Percentiles rank a stretch among this genome's conserved stretches.
phyloP scores from a whole-genome alignment of 805 yeast genomes.

The Cyberlindnera japonica region DNA sequence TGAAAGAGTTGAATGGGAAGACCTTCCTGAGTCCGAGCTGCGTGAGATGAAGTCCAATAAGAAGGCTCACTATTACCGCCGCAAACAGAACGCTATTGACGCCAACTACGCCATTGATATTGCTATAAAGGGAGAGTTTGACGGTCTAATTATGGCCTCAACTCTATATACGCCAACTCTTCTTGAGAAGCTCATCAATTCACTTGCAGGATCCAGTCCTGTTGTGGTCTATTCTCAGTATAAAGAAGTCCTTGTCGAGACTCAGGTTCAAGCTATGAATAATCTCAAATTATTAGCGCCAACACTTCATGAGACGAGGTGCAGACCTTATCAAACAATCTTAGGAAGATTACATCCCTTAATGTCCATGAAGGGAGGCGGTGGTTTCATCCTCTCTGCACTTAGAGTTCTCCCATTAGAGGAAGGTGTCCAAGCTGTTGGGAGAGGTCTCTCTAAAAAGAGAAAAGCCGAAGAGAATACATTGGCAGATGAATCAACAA shows the following conservation, averaged over 20 bases:
- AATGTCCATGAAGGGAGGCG: slow-evolving; percentile 91
- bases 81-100: slow-evolving; percentile 53
- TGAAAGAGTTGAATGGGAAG: slow-evolving; percentile 43
- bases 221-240: slow-evolving; percentile 76
- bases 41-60: slow-evolving; percentile 54
- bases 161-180: slow-evolving; percentile 67
- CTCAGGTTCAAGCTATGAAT: slow-evolving; percentile 61
- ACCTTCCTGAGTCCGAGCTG: slow-evolving; percentile 49
- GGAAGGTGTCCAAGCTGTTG: slow-evolving; percentile 63
- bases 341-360: slow-evolving; percentile 93
- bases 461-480: slow-evolving; percentile 28
- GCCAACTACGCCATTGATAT: slow-evolving; percentile 44
- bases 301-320: slow-evolving; percentile 74
- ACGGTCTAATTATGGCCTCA: slow-evolving; percentile 70
- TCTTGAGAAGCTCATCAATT: slow-evolving; percentile 57
- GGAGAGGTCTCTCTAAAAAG: slow-evolving; percentile 49
- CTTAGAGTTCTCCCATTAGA: slow-evolving; percentile 72
- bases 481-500: slow-evolving; percentile 17
- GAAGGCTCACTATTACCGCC: slow-evolving; percentile 63
- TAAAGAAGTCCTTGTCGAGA: slow-evolving; percentile 74
- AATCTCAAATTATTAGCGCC: slow-evolving; percentile 81
- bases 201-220: slow-evolving; percentile 82
- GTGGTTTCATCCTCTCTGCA: slow-evolving; percentile 83
- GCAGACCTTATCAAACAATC: slow-evolving; percentile 84
- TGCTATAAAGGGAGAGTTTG: slow-evolving; percentile 55